These are phyloP conservation scores for Ceratocystis lukuohia DNA, from an alignment of 2,329 filamentous ascomycete species.

Conservation along the genomic window DNA sequence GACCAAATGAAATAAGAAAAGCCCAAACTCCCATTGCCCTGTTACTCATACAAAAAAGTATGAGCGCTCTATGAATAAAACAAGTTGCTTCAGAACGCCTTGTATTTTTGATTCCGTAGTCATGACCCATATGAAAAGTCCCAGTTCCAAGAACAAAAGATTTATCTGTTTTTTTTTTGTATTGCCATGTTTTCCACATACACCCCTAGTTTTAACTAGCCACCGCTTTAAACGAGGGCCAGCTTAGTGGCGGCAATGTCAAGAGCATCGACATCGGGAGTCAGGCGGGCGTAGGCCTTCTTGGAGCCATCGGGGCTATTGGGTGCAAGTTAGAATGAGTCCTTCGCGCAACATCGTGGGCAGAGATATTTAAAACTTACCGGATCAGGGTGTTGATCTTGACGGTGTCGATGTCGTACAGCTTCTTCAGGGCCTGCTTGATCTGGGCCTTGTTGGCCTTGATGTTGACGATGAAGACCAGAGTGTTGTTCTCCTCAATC, in stretches of 20 bases:
- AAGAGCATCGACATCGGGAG: slow-evolving; percentile 90
- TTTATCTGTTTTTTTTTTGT: slow-evolving; percentile 17
- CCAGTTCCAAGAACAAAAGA: slow-evolving; percentile 19
- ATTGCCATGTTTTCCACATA: slow-evolving; percentile 13
- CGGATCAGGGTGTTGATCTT: slow-evolving; percentile 99
- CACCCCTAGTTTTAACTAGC: slow-evolving; percentile 17
- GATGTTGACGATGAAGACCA: slow-evolving; percentile 92
- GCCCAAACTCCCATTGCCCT: slow-evolving; percentile 30
- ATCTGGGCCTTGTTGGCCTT: slow-evolving; percentile 99
- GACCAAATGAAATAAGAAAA: slow-evolving; percentile 25
- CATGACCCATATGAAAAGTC: slow-evolving; percentile 18
- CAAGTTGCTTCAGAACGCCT: slow-evolving; percentile 19
- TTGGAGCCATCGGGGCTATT: slow-evolving; percentile 83
- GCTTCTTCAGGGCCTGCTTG: slow-evolving; percentile 95
- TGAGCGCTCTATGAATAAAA: slow-evolving; percentile 12
- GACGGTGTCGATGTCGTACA: slow-evolving; percentile 94
- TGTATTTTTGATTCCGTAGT: slow-evolving; percentile 18
- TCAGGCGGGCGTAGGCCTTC: slow-evolving; percentile 97
- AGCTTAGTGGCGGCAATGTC: slow-evolving; percentile 99
- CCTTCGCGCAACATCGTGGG: background rate
- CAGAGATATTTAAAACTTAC: slow-evolving; percentile 37
- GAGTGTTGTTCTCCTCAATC: slow-evolving; percentile 99
- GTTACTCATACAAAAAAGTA: slow-evolving; percentile 26
- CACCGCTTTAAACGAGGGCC: slow-evolving; percentile 67
- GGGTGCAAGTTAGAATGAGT: background rate